Base-by-base conservation (phyloP, 495 filamentous ascomycete species). In the Durotheca rogersii region DNA sequence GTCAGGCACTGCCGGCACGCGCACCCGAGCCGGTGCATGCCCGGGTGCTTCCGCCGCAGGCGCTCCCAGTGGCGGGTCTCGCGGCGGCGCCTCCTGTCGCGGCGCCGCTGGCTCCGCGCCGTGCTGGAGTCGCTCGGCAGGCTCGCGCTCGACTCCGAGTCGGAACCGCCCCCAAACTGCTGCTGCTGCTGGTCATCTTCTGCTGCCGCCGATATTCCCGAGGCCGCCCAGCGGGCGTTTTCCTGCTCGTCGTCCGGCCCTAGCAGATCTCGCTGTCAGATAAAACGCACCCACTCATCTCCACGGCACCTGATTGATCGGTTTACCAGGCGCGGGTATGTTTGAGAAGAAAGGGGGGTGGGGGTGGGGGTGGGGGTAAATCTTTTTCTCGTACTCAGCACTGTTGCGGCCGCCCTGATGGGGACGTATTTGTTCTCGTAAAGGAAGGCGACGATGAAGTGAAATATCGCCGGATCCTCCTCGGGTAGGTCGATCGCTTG, bases 371-470 rank as follows among this genome's bases (percentile, higher is more conserved):
- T n/a, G n/a, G n/a, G n/a, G n/a, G n/a, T n/a, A n/a, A n/a, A n/a
- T n/a, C n/a, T n/a, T n/a, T n/a, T n/a, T n/a, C n/a, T 25, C 63
- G 41, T 56, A 72, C 70, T 35, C 0, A 75, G 65, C 0, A 66
- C 71, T 3, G 61, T 62, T 4, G 72, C 57, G 7, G 61, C 49
- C 3, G 71, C 56, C 54, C 64, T 70, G 40, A 73, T 71, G 29
- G 75, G 72, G 17, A 70, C 66, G 39, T 71, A 77, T 53, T 64
- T 70, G 11, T 61, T 70, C 53, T 77, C 74, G 53, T 79, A 77
- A 16, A 79, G 56, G 38, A 67, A 77, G 20, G 73, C 71, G 7
- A 79, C 42, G n/a, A 79, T 54, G 34, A 75, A 72, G 21, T 74
- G 72, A 38, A 77, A 75, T 35, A 72, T 75, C 25, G 62, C 66